Base-by-base conservation (phyloP, 148 eudicot genomes). In the Chenopodium formosanum region DNA sequence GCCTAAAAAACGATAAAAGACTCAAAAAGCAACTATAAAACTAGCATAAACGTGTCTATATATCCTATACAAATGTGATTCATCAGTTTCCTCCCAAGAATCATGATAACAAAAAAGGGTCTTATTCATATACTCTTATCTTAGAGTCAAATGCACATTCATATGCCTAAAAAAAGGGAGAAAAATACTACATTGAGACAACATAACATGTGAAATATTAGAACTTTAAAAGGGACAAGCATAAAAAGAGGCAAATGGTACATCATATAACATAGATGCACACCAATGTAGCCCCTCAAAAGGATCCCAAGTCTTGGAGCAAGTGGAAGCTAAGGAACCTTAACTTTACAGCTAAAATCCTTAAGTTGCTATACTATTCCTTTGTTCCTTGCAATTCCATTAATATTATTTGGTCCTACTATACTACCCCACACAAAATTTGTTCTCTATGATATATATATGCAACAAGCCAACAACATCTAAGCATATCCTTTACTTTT, bases 331-430 rank as follows among this genome's bases (percentile, higher is more conserved):
- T 37, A 37, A 48, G 68, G 4, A 72, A 48, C 53, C 53, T 48
- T 37, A 37, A 37, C 77, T 80, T 80, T 72, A 80, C 77, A 80
- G 70, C 77, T 80, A 60, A n/a, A 40, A n/a, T 27, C 10, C 14
- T 52, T 52, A 10, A 52, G 34, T 29, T 62, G 77, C 22, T 56
- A 52, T 62, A 70, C 62, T 56, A 52, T 12, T 70, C 29, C 23
- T 46, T 78, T 20, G 80, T 16, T 44, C 56, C 48, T 76, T 27
- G 14, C 37, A 29, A 50, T 34, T 32, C 25, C 32, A 27, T 52
- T 69, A 64, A 64, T 48, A 32, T 71, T 44, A 22, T 32, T 72
- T 40, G 75, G 52, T 44, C 52, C 75, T 72, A 72, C 44, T 46
- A 47, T 72, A 72, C 44, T 44, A 47, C 27, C n/a, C 13, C 75